Base-by-base conservation (phyloP, 129 eudicot species). In the Escallonia herrerae region DNA sequence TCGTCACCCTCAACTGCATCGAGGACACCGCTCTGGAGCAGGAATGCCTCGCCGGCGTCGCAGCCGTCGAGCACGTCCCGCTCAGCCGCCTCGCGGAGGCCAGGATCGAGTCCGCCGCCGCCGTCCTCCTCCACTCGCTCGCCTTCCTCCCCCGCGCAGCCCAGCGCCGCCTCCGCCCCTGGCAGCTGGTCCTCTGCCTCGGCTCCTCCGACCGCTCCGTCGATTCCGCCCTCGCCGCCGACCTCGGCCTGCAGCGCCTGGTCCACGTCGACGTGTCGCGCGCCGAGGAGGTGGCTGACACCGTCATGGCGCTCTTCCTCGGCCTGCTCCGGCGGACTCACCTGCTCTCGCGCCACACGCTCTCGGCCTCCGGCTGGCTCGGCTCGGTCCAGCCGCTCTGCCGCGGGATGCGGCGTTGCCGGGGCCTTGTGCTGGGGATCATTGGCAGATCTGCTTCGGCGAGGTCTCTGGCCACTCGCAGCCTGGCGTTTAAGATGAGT, bases 131-230 rank as follows among this genome's bases (percentile, higher is more conserved):
- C 10, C 99, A 93, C 83, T 93, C 99, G 7, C 95, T 93, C 69
- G 82, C 91, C 15, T 93, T 88, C 72, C 96, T 93, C 63, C 99
- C 99, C n/a, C 96, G 99, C 70, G 99, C 96, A 61, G 99, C 95
- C 51, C 99, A 93, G 65, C 95, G 99, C 81, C 99, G 96, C 22
- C 99, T 93, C 74, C 89, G 95, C 7, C 90, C 99, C 5, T 81
- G 89, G 89, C 96, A 88, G 84, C 90, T 93, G 74, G 75, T 93
- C 41, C 87, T 93, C 51, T 93, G 99, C 76, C 90, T 93, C 71
- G 99, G 99, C 14, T 93, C 99, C 66, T 69, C 96, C 67, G 99
- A 93, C 72, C 89, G 87, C 9, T 73, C 99, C 40, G 90, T 80
- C 12, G 99, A 93, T 53, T 83, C 99, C 1, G 86, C 99, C 9